Evolutionary conservation across 2,329 filamentous ascomycete genomes (phyloP), one percentile per base, ranked within the genome.

Genomic region (Trichoderma sp.): DNA sequence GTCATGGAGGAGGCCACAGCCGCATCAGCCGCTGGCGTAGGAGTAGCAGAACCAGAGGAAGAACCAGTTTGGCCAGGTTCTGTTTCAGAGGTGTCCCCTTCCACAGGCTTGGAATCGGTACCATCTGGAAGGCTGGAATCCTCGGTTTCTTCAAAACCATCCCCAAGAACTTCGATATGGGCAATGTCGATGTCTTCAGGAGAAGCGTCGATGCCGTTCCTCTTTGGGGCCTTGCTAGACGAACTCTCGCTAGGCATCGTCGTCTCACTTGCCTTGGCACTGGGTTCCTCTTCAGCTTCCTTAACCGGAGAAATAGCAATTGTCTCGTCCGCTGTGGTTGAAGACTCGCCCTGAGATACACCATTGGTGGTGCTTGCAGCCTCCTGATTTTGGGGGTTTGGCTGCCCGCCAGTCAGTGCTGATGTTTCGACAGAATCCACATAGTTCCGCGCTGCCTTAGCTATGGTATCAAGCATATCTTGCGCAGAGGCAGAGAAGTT

Each of bases 161-260:
- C 81, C 16, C 81, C 80, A 33, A 79, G 68, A 6, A 63, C 78
- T 41, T 82, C 82, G 21, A 82, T 29, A 60, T 85, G 85, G 75
- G 86, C 85, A 29, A 90, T 85, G 63, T 89, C 83, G 67, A 90
- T 88, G 74, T 90, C 88, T 3, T 89, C 88, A 0, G 87, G 86
- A 5, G 78, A 81, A 4, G 81, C 67, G 14, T 85, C 84, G 6
- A n/a, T 29, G 31, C 31, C 35, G 12, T 11, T 56, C 62, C 21
- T 77, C 63, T 41, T 60, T 9, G 64, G 8, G 16, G 18, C 4
- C 33, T 60, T 74, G 21, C 16, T 12, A 4, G 59, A 8, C 8
- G 45, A 50, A 21, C 9, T 56, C 18, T 45, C 67, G 6, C 35
- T 60, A 16, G 59, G 35, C 45, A 21, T 1, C n/a, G 45, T 14